These are phyloP conservation scores for Podaxis sp. DNA, from an alignment of 768 basidiomycete species.

Conservation along the genomic window DNA sequence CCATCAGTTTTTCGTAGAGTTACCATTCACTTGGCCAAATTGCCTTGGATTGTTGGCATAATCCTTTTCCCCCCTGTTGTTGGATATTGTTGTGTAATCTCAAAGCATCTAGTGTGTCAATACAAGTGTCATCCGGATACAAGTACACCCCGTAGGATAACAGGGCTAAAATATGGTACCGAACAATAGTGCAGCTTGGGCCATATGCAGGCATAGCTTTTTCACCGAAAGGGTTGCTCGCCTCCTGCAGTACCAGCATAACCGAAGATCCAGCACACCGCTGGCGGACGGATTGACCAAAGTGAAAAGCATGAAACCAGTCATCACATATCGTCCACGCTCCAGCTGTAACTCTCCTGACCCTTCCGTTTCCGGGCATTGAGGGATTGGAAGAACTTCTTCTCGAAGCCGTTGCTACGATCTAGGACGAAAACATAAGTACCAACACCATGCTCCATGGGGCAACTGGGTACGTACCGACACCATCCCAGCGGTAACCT, in stretches of 20 bases:
- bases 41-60: conserved; percentile 8
- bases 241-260: neutral
- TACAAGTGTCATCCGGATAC: neutral
- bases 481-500: conserved; percentile 98
- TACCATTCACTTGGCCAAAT: neutral
- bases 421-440: conserved; percentile 44
- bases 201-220: neutral
- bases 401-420: conserved; percentile 92
- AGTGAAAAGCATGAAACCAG: neutral
- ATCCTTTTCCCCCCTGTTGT: neutral
- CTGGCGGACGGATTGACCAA: neutral
- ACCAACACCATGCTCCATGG: conserved; percentile 1
- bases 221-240: neutral
- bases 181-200: neutral
- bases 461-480: conserved; percentile 55
- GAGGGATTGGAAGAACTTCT: conserved; percentile 81
- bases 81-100: conserved; percentile 6
- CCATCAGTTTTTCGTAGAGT: neutral
- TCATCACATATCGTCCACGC: conserved; percentile 88
- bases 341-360: conserved; percentile 79
- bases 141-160: neutral
- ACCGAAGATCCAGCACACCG: neutral
- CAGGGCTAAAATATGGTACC: neutral
- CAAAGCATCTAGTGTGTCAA: conserved; percentile 10
- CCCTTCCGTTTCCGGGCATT: conserved; percentile 74